Conservation (phyloP, 23 red algal species). For the Gracilaria gracilis region DNA sequence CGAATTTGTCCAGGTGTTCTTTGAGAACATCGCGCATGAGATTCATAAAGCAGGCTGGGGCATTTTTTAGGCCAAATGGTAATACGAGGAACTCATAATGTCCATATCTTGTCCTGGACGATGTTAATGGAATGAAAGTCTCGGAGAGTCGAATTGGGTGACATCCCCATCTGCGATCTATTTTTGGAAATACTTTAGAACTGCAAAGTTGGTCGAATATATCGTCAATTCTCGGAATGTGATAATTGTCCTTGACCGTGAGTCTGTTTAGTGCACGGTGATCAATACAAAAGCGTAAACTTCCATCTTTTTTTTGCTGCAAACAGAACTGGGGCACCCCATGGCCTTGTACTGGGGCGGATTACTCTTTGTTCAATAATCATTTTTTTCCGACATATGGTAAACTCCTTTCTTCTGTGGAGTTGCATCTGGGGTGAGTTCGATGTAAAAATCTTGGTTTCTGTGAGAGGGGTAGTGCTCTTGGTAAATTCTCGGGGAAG, state of each 20-base stretch:
- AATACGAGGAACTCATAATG: slow-evolving; percentile 35
- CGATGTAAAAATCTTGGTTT: slow-evolving; percentile 21
- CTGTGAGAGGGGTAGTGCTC: slow-evolving; percentile 15
- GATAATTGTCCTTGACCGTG: slow-evolving; percentile 30
- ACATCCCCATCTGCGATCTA: slow-evolving; percentile 25
- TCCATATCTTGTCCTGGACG: slow-evolving; percentile 22
- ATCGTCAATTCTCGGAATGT: slow-evolving; percentile 25
- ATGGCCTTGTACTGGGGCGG: slow-evolving; percentile 18
- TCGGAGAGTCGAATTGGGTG: slow-evolving; percentile 23
- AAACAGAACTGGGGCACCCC: slow-evolving; percentile 36
- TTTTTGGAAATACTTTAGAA: slow-evolving; percentile 6
- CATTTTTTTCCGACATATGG: slow-evolving; percentile 15
- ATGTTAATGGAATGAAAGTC: slow-evolving; percentile 3
- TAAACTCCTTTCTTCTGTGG: slow-evolving; percentile 18
- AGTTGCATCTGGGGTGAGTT: neutral
- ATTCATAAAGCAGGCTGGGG: slow-evolving; percentile 42
- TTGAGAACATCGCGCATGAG: slow-evolving; percentile 18
- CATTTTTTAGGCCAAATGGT: slow-evolving; percentile 33
- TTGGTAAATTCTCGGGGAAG: slow-evolving; percentile 42
- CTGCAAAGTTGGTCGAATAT: slow-evolving; percentile 24
- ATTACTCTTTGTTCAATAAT: slow-evolving; percentile 19
- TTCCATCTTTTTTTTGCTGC: slow-evolving; percentile 36
- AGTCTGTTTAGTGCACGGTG: neutral
- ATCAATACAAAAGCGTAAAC: slow-evolving; percentile 9
- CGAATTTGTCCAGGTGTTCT: slow-evolving; percentile 9